Percentiles rank a stretch among this genome's conserved stretches.
Evolutionary conservation across 192 early-diverging fungal genomes (phyloP).

Genomic region (Coemansia sp.): DNA sequence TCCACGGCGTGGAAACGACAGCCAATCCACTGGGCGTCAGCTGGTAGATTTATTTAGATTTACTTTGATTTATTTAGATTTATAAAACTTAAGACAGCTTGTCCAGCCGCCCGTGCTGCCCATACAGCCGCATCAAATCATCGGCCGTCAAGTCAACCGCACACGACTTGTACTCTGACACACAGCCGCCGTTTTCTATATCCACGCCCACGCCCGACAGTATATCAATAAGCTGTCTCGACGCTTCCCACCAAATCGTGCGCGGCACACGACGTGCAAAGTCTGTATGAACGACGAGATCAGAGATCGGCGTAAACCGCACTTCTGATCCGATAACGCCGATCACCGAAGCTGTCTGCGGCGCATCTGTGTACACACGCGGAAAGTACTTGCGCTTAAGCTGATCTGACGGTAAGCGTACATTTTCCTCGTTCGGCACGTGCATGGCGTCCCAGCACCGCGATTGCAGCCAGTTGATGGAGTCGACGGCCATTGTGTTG

Average conservation of each 20-base stretch:
- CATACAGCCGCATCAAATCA: constrained; percentile 49
- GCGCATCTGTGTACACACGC: constrained; percentile 58
- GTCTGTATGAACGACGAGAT: constrained; percentile 73
- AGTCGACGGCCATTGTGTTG: constrained; percentile 76
- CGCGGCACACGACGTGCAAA: constrained; percentile 73
- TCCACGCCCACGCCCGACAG: constrained; percentile 59
- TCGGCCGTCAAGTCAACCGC: constrained; percentile 54
- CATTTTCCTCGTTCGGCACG: constrained; percentile 37
- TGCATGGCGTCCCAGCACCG: constrained; percentile 57
- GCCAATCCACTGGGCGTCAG: constrained; percentile 77
- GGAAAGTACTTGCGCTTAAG: constrained; percentile 57
- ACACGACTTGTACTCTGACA: constrained; percentile 46
- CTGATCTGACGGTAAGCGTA: constrained; percentile 32
- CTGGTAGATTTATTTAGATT: constrained; percentile 58
- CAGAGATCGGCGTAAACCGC: constrained; percentile 67
- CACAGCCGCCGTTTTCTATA: constrained; percentile 45
- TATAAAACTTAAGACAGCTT: constrained; percentile 18
- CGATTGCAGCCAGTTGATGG: constrained; percentile 81
- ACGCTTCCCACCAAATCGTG: constrained; percentile 69
- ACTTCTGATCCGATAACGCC: constrained; percentile 80
- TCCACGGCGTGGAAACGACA: constrained; percentile 77
- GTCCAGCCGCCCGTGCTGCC: constrained; percentile 40
- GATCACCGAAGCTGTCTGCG: constrained; percentile 69
- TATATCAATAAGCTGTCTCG: constrained; percentile 62
- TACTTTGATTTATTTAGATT: too few species aligned